Percentiles rank a stretch among this genome's conserved stretches.
Conservation (phyloP, 345 rosid genomes). For the Sisymbrium irio region DNA sequence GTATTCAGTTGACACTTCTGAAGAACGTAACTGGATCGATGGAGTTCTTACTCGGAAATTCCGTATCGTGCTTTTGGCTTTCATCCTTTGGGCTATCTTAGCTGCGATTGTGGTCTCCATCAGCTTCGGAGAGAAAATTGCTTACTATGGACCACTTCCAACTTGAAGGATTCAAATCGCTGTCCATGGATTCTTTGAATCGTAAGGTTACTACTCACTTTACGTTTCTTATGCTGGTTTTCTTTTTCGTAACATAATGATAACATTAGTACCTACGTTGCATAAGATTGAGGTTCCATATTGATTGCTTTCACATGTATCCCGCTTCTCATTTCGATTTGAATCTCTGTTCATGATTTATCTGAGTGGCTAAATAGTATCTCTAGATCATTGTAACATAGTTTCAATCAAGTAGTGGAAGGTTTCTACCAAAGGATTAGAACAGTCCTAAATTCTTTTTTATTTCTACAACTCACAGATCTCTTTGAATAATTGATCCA, state of each 20-base stretch:
- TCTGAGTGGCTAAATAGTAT: background rate
- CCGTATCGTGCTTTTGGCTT: constrained; percentile 24
- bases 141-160: constrained; percentile 34
- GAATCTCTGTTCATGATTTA: background rate
- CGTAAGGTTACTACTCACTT: constrained; percentile 18
- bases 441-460: background rate
- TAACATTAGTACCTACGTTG: background rate
- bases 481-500: background rate
- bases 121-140: constrained; percentile 15
- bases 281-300: background rate
- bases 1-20: background rate
- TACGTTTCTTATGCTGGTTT: background rate
- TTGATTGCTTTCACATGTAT: background rate
- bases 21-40: constrained; percentile 18
- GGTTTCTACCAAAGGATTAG: background rate
- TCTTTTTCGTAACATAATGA: constrained; percentile 8
- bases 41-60: constrained; percentile 3
- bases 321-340: background rate
- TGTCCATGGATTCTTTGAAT: background rate
- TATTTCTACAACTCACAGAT: background rate
- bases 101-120: constrained; percentile 22
- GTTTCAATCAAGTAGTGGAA: background rate
- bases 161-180: constrained; percentile 12
- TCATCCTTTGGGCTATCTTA: constrained; percentile 28
- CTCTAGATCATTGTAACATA: background rate